phyloP scores from a whole-genome alignment of 1,284 basidiomycete genomes.

The Ganoderma sinense region DNA sequence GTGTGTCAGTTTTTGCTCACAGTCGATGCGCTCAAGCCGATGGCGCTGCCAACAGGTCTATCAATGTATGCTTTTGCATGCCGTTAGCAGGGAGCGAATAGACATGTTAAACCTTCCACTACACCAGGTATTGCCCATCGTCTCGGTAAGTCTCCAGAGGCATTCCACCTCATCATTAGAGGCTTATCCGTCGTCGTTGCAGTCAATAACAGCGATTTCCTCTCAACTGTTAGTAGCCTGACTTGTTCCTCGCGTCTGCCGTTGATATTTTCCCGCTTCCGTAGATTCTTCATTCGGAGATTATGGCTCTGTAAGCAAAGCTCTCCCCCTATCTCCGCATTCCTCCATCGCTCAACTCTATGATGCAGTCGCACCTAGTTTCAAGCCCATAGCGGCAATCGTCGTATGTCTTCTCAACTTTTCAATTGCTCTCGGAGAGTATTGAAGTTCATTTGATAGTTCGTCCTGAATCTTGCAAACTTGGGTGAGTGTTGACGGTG shows the following conservation, averaged over 20 bases:
- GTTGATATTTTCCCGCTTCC: background rate
- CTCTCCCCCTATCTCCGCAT: background rate
- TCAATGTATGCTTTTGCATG: constrained; percentile 9
- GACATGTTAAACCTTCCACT: too few species aligned
- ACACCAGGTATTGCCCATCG: constrained; percentile 5
- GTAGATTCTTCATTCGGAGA: constrained; percentile 16
- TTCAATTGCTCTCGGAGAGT: background rate
- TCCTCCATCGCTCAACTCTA: background rate
- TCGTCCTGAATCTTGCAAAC: background rate
- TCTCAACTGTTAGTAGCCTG: constrained; percentile 7
- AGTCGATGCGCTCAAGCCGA: too few species aligned
- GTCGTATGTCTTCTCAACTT: background rate
- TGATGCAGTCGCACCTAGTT: constrained; percentile 5
- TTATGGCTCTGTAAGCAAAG: constrained; percentile 14
- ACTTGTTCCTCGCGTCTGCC: background rate
- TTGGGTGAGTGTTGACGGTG: background rate
- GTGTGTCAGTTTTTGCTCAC: background rate
- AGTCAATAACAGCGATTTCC: constrained; percentile 10
- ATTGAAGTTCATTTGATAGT: background rate
- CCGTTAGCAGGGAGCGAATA: too few species aligned
- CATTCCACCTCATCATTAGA: too few species aligned
- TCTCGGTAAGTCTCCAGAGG: background rate
- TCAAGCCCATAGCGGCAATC: background rate
- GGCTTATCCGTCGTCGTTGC: too few species aligned
- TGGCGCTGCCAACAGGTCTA: constrained; percentile 1